Evolutionary conservation across 768 basidiomycete genomes (phyloP), one percentile per base, ranked within the genome.

Genomic region (Lactifluus rugatus): DNA sequence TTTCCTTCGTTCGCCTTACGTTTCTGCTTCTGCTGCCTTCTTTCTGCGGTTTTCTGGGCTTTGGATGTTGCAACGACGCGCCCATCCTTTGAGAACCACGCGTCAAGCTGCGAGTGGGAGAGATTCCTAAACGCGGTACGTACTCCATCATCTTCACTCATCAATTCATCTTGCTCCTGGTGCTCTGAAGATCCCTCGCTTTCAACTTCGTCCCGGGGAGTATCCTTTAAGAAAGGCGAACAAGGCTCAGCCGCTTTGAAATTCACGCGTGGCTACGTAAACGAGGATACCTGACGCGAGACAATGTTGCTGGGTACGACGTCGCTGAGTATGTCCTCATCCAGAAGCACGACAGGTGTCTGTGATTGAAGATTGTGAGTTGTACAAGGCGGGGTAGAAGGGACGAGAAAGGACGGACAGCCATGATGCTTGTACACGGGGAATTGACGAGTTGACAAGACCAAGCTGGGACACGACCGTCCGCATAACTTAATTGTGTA

Each of bases 281-380:
- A 46, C 16, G 32, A 31, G 69, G 77, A 57, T 66, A 87, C 91
- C 76, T 90, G 87, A 66, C 93, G 82, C 55, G 91, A 93, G 47
- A 93, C 85, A 62, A 94, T 91, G 68, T 92, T 90, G 69, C 85
- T 88, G 2, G 93, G 93, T 8, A 95, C 84, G 57, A 94, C 81
- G 70, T 95, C 93, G 66, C 88, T 90, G 60, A 96, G 78, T 50
- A 91, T 85, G 70, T 94, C 93, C 53, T 93, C 92, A 13, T 83
- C 81, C 66, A 73, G 74, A 9, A 60, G 64, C 1, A 60, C 66
- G 34, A 61, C 63, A 13, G 58, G 54, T 31, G 56, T 56, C 66
- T 67, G 50, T 48, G 6, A 21, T 19, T 23, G 13, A 19, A 26
- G 2, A 25, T n/a, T 17, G 39, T 52, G 36, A 61, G 51, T 1